These are phyloP conservation scores for Helianthus tuberosus DNA, from an alignment of 129 eudicot species.

Conservation along the genomic window DNA sequence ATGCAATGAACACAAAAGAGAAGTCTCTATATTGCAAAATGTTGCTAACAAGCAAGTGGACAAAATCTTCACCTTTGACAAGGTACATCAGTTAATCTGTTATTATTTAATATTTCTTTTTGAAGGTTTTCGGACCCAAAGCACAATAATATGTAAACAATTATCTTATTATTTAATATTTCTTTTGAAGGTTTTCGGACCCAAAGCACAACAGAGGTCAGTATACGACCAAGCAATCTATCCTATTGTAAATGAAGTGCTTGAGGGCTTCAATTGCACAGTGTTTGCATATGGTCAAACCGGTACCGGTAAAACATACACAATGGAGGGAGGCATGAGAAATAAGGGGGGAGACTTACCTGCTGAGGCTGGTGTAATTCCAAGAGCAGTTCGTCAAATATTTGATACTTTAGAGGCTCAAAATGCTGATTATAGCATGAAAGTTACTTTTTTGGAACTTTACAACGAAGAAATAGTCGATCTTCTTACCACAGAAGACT, in stretches of 20 bases:
- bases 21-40: constrained; percentile 57
- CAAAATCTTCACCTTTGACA: constrained; percentile 79
- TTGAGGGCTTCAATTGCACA: constrained; percentile 90
- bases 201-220: constrained; percentile 85
- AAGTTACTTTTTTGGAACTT: constrained; percentile 83
- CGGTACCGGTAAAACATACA: constrained; percentile 88
- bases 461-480: constrained; percentile 86
- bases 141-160: not conserved
- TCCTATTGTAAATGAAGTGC: constrained; percentile 76
- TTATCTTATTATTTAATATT: not conserved
- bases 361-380: constrained; percentile 91
- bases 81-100: constrained; percentile 41
- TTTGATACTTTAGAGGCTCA: constrained; percentile 80
- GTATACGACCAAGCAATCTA: constrained; percentile 88
- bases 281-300: constrained; percentile 93
- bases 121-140: too few relatives aligned
- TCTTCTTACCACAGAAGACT: constrained; percentile 70
- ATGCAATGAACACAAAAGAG: constrained; percentile 80
- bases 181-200: constrained; percentile 70
- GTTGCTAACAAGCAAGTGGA: constrained; percentile 74
- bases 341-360: constrained; percentile 87
- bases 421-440: constrained; percentile 86
- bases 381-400: constrained; percentile 86
- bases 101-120: not conserved
- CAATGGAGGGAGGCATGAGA: constrained; percentile 95